Evolutionary conservation across 768 basidiomycete genomes (phyloP).

Genomic region (Phylloporus sp.): DNA sequence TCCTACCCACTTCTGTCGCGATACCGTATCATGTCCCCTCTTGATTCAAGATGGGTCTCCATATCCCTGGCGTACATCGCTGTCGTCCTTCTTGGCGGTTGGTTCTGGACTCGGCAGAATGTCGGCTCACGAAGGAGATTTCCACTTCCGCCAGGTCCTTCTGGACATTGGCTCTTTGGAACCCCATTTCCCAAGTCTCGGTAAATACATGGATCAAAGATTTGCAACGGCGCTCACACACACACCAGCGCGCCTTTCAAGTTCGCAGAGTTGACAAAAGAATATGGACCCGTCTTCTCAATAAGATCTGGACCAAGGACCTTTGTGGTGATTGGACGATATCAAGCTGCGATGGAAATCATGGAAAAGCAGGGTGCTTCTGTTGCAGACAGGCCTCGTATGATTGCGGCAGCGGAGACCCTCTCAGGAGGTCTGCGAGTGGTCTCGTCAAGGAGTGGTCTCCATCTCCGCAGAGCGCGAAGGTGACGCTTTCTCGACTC

Average conservation of each 20-base stretch:
- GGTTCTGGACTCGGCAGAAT: not conserved
- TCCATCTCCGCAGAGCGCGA: not conserved
- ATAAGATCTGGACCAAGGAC: not conserved
- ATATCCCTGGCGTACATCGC: not conserved
- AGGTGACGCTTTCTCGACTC: not conserved
- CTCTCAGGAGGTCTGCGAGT: conserved; percentile 7
- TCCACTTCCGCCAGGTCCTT: conserved; percentile 3
- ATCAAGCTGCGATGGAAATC: conserved; percentile 10
- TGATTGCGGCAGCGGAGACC: conserved; percentile 4
- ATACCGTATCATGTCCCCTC: not conserved
- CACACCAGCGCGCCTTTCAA: conserved; percentile 1
- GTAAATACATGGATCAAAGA: not conserved
- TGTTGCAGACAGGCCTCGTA: not conserved
- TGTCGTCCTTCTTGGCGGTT: not conserved
- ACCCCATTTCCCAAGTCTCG: conserved; percentile 5
- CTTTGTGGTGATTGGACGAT: conserved; percentile 6
- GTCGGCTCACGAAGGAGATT: not conserved
- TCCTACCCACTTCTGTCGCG: no score
- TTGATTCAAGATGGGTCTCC: not conserved
- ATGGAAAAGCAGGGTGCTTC: conserved; percentile 11
- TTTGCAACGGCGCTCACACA: not conserved
- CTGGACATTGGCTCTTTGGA: conserved; percentile 10
- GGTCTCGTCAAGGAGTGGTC: conserved; percentile 1
- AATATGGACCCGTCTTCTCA: conserved; percentile 6
- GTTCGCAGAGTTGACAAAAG: conserved; percentile 4